Percentiles rank a stretch among this genome's conserved stretches.
Evolutionary conservation across 371 early-diverging fungal genomes (phyloP).

Genomic region (Nematocida sp.): DNA sequence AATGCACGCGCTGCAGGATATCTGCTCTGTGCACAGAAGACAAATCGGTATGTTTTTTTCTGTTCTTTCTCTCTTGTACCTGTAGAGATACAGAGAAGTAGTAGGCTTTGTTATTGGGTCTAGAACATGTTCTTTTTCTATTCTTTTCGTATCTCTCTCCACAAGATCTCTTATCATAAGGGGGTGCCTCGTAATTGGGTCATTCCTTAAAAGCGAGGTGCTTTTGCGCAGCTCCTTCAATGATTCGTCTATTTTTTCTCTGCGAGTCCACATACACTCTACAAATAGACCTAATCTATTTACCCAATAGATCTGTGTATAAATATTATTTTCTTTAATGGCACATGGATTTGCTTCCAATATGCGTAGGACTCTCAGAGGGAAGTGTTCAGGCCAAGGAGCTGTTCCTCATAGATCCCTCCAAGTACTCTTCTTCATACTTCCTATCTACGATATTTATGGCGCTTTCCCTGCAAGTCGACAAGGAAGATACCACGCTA

Average conservation of each 20-base stretch:
- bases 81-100: no score
- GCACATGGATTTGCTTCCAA: conserved; percentile 43
- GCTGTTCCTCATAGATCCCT: conserved; percentile 38
- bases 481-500: conserved; percentile 17
- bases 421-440: conserved; percentile 19
- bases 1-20: no score
- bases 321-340: conserved; percentile 53
- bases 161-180: conserved; percentile 26
- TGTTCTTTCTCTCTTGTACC: no score
- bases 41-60: no score
- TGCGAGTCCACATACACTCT: conserved; percentile 30
- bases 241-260: not conserved
- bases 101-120: conserved; percentile 18
- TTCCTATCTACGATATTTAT: conserved; percentile 9
- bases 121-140: no score
- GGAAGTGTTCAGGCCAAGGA: not conserved
- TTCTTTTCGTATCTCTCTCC: conserved; percentile 16
- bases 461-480: not conserved
- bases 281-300: conserved; percentile 11
- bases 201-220: not conserved
- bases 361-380: conserved; percentile 10
- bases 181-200: conserved; percentile 23
- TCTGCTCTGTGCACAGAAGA: no score
- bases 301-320: not conserved
- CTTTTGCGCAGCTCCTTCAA: not conserved